phyloP scores from a whole-genome alignment of 1,139 yeast genomes.

The Geotrichum reessii region DNA sequence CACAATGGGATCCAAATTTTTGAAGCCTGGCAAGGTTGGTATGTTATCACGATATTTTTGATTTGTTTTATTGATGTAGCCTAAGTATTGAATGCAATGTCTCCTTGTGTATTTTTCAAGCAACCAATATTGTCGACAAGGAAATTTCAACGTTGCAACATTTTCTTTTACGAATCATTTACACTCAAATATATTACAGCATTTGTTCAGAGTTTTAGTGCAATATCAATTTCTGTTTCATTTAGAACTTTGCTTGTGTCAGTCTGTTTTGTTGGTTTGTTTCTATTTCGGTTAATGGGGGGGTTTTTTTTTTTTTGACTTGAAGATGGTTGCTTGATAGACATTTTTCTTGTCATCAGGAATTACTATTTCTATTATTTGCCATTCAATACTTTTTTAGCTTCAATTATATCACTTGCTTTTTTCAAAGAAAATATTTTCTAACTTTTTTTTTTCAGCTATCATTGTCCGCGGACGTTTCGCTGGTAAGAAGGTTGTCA shows the following conservation, averaged over 20 bases:
- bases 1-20: slow-evolving; percentile 64
- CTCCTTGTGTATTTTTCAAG: neutral
- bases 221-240: neutral
- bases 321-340: no score
- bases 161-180: neutral
- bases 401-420: neutral
- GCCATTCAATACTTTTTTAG: neutral
- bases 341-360: neutral
- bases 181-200: neutral
- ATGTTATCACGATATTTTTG: slow-evolving; percentile 45
- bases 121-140: neutral
- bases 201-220: neutral
- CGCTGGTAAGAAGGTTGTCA: slow-evolving; percentile 99
- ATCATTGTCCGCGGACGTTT: slow-evolving; percentile 99
- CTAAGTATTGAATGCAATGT: neutral
- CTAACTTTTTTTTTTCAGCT: slow-evolving; percentile 47
- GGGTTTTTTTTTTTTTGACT: neutral
- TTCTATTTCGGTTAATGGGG: neutral
- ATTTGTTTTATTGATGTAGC: neutral
- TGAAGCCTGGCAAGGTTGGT: slow-evolving; percentile 99
- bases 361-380: neutral
- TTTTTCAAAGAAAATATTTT: neutral
- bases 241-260: neutral
- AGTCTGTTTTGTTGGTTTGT: neutral
- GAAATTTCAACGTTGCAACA: neutral